phyloP scores from a whole-genome alignment of 139 green algal genomes.

The Tetratostichococcus sp. region DNA sequence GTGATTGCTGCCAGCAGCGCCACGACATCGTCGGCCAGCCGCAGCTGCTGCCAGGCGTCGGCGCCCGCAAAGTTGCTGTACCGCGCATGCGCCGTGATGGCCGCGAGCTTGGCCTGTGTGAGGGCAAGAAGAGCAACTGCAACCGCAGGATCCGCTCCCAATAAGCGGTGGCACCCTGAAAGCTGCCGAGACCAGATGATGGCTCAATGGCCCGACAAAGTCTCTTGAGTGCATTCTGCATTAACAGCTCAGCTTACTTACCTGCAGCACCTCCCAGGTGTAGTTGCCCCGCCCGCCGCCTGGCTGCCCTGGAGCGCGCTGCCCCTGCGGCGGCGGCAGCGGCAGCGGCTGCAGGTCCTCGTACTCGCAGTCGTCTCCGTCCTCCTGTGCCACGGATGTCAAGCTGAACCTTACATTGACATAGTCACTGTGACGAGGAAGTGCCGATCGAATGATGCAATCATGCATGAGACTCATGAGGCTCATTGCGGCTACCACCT shows the following conservation, averaged over 20 bases:
- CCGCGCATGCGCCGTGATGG: conserved; percentile 14
- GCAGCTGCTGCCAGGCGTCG: conserved; percentile 7
- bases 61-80: conserved; percentile 13
- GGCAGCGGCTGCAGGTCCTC: conserved; percentile 9
- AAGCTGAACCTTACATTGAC: too few relatives aligned
- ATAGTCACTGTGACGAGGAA: too few relatives aligned
- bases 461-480: too few relatives aligned
- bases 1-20: conserved; percentile 7
- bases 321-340: neutral
- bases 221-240: too few relatives aligned
- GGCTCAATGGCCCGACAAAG: too few relatives aligned
- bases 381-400: conserved; percentile 5
- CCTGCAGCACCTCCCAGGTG: neutral
- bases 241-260: neutral
- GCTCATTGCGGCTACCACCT: too few relatives aligned
- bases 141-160: too few relatives aligned
- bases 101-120: neutral
- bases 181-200: too few relatives aligned
- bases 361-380: conserved; percentile 3
- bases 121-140: too few relatives aligned
- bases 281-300: neutral
- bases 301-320: too few relatives aligned
- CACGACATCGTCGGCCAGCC: conserved; percentile 5
- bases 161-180: too few relatives aligned
- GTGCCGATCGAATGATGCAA: too few relatives aligned